A percentile compares a stretch with the other conserved stretches of the same genome.
Evolutionary conservation across 169 alveolate genomes (phyloP).

Genomic region (Plasmodium coatneyi): DNA sequence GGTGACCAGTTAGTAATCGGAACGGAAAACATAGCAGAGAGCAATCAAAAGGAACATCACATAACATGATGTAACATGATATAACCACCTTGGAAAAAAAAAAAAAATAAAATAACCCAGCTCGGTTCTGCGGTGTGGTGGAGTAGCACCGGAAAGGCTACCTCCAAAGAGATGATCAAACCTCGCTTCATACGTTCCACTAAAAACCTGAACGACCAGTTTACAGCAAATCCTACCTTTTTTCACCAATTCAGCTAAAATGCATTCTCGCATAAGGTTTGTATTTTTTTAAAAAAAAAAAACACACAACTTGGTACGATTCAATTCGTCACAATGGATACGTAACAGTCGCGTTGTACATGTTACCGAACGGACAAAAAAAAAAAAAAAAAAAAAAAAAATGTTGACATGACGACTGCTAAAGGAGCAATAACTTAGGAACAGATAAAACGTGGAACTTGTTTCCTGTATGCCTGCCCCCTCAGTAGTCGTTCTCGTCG

Average conservation of each 20-base stretch:
- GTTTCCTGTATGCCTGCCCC: too few relatives aligned
- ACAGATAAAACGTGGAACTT: too few relatives aligned
- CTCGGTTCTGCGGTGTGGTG: not conserved
- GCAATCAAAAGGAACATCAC: not conserved
- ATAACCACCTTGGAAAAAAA: not conserved
- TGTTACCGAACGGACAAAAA: not conserved
- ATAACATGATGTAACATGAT: too few relatives aligned
- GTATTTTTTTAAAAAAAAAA: too few relatives aligned
- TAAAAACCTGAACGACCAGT: not conserved
- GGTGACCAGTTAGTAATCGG: not conserved
- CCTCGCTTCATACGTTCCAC: not conserved
- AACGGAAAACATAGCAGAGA: not conserved
- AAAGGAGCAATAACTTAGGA: too few relatives aligned
- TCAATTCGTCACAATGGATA: not conserved
- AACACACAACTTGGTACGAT: not conserved
- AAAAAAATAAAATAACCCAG: not conserved
- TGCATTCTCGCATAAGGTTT: not conserved
- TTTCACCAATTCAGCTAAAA: not conserved
- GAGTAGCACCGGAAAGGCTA: not conserved
- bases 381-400: not conserved
- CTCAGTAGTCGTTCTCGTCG: conserved; percentile 19
- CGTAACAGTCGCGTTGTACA: not conserved
- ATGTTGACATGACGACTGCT: too few relatives aligned
- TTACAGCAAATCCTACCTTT: not conserved
- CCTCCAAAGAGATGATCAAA: not conserved